Evolutionary conservation across 345 rosid species (phyloP), one percentile per base, ranked within the genome.

Genomic region (Isatis tinctoria): DNA sequence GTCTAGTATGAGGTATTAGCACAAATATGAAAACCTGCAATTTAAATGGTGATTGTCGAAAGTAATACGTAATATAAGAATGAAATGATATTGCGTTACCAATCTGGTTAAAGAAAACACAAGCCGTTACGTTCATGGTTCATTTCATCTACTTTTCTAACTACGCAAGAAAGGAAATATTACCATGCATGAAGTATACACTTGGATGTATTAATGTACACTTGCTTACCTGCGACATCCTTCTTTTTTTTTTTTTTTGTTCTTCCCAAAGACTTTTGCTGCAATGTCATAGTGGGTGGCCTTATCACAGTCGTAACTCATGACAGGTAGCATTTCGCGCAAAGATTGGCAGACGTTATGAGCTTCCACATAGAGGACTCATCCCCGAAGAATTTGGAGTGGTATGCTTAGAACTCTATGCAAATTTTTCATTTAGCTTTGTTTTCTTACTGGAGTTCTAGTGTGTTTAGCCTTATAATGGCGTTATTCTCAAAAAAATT

Each of bases 361-460:
- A 91, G 82, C 95, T 94, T 68, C 97, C 97, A 22, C 95, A 91
- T 79, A 91, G 83, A 78, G 98, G 97, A 70, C 83, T 94, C 67
- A 91, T 94, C 80, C 97, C 97, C 36, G 97, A 94, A 73, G 98
- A 94, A 80, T 89, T 94, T 79, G 97, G 98, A 81, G 97, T 91
- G 96, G 97, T 94, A 79, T 70, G 47, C 73, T 41, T 49, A 20
- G 13, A 52, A 26, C 22, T 56, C 20, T 68, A 43, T 73, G 60
- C 36, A 60, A 44, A 36, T 59, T 66, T 53, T 70, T 61, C 33
- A 37, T 13, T 9, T 16, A 51, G 16, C 44, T 11, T 2, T 17
- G 37, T 33, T 9, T 27, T 26, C 45, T 11, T 10, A 65, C 54
- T 76, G 14, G 36, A 60, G n/a, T 47, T 66, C 8, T 41, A 1